Evolutionary conservation across 441 rosid species (phyloP), one percentile per base, ranked within the genome.

Genomic region (Populus trichocarpa): DNA sequence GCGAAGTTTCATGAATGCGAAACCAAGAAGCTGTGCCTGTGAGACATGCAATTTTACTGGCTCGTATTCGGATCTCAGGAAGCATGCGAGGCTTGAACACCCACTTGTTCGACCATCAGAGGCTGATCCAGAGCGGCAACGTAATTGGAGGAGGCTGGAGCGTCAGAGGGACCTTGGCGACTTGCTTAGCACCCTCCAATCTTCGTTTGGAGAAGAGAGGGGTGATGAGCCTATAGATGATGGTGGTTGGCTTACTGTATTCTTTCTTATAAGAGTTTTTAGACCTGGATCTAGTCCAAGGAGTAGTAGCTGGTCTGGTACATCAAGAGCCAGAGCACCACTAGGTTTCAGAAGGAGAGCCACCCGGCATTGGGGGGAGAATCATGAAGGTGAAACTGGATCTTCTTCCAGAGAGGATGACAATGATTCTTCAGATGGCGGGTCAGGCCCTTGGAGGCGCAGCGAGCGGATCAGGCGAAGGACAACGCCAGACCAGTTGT

Each of bases 91-190:
- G 89, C 38, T 84, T 23, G 93, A 81, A 38, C 99, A 96, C 77
- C 99, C 99, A 1, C 85, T 88, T 50, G 95, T 85, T 12, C 92
- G 99, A 23, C 99, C 99, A 30, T 85, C 98, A 36, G 95, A 88
- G 85, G 91, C 89, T 69, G 98, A 96, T 80, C 99, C 95, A 4
- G 98, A 90, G 84, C 84, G 99, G 76, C 91, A 92, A 76, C 93
- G 93, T 63, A 89, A 82, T 77, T 96, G 99, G 99, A 91, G 98
- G 87, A 87, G 94, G 86, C 79, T 96, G 81, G 98, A 96, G 86
- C 96, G 95, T 32, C 96, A 96, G 85, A 93, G 99, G 84, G 99
- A 96, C 79, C 81, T 94, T 20, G 99, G 98, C 4, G 98, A 96
- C 88, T 81, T 96, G 81, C 87, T 94, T 38, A 94, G 99, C 85